Conservation (phyloP, 2,329 filamentous ascomycete genomes). For the Aspergillus pseudonomiae region DNA sequence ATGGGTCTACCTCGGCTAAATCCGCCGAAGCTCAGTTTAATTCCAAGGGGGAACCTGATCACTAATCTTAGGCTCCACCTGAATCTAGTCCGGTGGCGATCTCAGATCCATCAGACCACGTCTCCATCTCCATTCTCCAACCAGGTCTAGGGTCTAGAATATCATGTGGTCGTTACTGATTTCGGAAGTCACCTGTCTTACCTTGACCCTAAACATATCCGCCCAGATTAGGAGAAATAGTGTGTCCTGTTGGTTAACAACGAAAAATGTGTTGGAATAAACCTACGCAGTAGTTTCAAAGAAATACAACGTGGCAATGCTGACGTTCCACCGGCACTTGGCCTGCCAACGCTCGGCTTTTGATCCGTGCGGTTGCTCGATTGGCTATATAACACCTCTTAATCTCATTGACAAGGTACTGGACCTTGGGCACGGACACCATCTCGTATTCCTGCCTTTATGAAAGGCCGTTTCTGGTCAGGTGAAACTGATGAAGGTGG, state of each 20-base stretch:
- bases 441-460: neutral
- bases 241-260: neutral
- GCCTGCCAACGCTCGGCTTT: neutral
- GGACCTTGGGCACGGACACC: neutral
- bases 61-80: neutral
- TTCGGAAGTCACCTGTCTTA: neutral
- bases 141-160: neutral
- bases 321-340: neutral
- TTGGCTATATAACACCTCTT: neutral
- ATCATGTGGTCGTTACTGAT: neutral
- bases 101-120: neutral
- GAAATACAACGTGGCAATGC: neutral
- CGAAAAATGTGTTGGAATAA: too few relatives aligned
- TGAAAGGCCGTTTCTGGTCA: neutral
- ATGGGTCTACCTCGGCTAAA: neutral
- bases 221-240: neutral
- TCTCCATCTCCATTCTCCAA: neutral
- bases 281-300: neutral
- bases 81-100: neutral
- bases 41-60: neutral
- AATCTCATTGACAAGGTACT: neutral
- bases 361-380: neutral
- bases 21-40: neutral
- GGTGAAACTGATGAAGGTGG: neutral
- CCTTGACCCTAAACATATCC: neutral